Base-by-base conservation (phyloP, 2,329 filamentous ascomycete species). In the Geosmithia flava region DNA sequence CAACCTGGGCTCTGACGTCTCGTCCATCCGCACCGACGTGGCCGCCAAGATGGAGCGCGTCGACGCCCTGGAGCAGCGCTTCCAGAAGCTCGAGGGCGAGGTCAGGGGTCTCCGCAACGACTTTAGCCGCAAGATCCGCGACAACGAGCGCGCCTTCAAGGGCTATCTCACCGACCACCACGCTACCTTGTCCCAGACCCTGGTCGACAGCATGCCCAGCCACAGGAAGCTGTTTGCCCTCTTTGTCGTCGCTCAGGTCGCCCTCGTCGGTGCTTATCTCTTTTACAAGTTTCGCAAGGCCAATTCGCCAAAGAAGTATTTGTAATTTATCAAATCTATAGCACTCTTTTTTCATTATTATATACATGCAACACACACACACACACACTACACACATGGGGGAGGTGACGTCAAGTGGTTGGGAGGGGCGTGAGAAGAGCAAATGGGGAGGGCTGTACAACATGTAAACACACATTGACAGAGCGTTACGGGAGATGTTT, bases 221-320 rank as follows among this genome's bases (percentile, higher is more conserved):
- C 74, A 80, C 60, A 66, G 67, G 17, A 69, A 63, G 53, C 63
- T 81, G 55, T 76, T 95, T 53, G 75, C 83, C 57, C 68, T 89
- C 51, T 75, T 95, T 50, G 70, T 95, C 49, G 81, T 76, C 17
- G 80, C 87, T 53, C 89, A 96, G 67, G 60, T 86, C 45, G 61
- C 88, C 54, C 69, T 94, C 30, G 78, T 79, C 0, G 79, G 66
- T 2, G 76, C 73, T 1, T 95, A 90, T 60, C 63, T 87, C 39
- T 61, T 82, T 50, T 95, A 95, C 68, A 95, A 95, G 76, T 77
- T 81, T 56, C 81, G 84, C 59, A 79, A 83, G 66, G 74, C 78
- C 40, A 80, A 74, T 53, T 79, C 81, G 64, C 87, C 87, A n/a
- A 95, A 95, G 75, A 96, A 96, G 69, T 96, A 89, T 65, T 68